Conservation (phyloP, 768 basidiomycete genomes). For the Boletales sp. region DNA sequence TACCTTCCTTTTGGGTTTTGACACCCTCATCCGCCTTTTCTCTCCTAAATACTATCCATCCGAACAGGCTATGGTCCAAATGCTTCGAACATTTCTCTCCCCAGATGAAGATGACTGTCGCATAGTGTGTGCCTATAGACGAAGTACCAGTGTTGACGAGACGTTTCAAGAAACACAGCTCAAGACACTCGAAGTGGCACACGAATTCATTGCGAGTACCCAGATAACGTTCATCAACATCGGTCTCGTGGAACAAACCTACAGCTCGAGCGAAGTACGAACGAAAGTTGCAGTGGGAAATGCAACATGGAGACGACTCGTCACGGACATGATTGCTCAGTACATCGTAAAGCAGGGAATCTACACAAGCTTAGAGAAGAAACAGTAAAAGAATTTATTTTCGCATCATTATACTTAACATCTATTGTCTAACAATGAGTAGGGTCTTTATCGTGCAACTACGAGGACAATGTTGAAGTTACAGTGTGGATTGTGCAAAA, state of each 20-base stretch:
- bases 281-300: slow-evolving; percentile 16
- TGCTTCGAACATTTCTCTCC: slow-evolving; percentile 59
- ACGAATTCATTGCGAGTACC: slow-evolving; percentile 47
- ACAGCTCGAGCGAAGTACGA: slow-evolving; percentile 72
- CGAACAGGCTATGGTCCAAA: slow-evolving; percentile 47
- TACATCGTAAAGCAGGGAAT: slow-evolving; percentile 50
- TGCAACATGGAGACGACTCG: slow-evolving; percentile 44
- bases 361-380: slow-evolving; percentile 30
- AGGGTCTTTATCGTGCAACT: too few relatives aligned
- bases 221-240: slow-evolving; percentile 63
- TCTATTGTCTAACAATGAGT: neutral
- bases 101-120: slow-evolving; percentile 51
- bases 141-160: slow-evolving; percentile 11
- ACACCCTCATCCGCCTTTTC: slow-evolving; percentile 82
- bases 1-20: slow-evolving; percentile 75
- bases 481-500: slow-evolving; percentile 70
- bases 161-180: slow-evolving; percentile 29
- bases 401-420: slow-evolving; percentile 3
- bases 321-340: slow-evolving; percentile 42
- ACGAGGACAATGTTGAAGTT: neutral
- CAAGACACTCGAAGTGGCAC: slow-evolving; percentile 32
- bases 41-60: slow-evolving; percentile 69
- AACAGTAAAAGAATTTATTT: slow-evolving; percentile 12
- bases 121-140: slow-evolving; percentile 67
- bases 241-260: slow-evolving; percentile 47